A percentile compares a stretch with the other conserved stretches of the same genome.
Evolutionary conservation across 2,329 filamentous ascomycete species (phyloP).

Genomic region (Diplocarpon mali): DNA sequence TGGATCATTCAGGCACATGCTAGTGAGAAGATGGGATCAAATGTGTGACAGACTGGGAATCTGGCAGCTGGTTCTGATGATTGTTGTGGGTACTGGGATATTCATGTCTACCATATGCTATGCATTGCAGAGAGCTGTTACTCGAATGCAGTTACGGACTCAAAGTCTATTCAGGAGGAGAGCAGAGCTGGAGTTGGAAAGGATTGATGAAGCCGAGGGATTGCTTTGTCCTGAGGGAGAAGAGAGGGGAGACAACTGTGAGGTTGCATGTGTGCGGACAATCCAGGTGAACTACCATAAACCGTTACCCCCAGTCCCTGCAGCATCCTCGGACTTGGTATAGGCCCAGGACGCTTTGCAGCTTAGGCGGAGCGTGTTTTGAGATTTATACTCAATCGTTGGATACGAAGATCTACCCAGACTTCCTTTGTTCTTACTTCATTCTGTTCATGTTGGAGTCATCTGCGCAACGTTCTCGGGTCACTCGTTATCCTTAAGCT

Average conservation of each 20-base stretch:
- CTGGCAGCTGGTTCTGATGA: not conserved
- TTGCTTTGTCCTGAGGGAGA: not conserved
- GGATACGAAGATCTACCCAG: too few species aligned
- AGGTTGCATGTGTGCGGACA: too few species aligned
- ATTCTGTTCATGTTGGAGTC: too few species aligned
- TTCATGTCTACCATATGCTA: not conserved
- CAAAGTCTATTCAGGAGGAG: not conserved
- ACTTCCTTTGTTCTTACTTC: too few species aligned
- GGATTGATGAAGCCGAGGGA: not conserved
- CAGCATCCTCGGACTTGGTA: not conserved
- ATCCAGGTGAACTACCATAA: not conserved
- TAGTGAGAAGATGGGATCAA: not conserved
- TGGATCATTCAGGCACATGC: constrained; percentile 5
- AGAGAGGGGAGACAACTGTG: too few species aligned
- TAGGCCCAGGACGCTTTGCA: too few species aligned
- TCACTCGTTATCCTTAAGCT: too few species aligned
- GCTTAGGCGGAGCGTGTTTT: too few species aligned
- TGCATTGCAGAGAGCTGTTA: not conserved
- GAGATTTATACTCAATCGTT: too few species aligned
- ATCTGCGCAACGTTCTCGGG: too few species aligned
- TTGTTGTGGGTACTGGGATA: not conserved
- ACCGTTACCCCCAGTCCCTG: not conserved
- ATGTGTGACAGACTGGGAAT: not conserved
- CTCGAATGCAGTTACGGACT: not conserved
- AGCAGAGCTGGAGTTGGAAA: not conserved